phyloP scores from a whole-genome alignment of 2,329 filamentous ascomycete genomes.

The Aspergillus udagawae region DNA sequence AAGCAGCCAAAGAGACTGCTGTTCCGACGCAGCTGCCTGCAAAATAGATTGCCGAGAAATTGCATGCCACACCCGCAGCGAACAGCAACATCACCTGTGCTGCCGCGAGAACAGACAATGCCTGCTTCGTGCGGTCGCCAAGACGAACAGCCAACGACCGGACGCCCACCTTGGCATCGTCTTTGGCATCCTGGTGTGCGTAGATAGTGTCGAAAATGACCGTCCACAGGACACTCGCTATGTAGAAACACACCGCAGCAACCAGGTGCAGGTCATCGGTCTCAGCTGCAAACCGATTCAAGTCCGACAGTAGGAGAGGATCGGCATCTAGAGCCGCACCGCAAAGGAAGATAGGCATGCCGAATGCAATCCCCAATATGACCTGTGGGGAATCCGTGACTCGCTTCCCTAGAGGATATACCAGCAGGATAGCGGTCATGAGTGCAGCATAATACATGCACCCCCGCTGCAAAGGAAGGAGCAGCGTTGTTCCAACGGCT shows the following conservation, averaged over 20 bases:
- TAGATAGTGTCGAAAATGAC: conserved; percentile 91
- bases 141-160: conserved; percentile 72
- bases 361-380: conserved; percentile 79
- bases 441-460: neutral
- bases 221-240: conserved; percentile 62
- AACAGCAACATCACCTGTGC: conserved; percentile 2
- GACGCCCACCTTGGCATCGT: conserved; percentile 81
- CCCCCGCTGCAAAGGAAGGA: neutral
- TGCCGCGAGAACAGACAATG: neutral
- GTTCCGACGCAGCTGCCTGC: conserved; percentile 1
- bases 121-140: neutral
- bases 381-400: conserved; percentile 84
- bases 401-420: conserved; percentile 79
- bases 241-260: neutral
- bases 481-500: neutral
- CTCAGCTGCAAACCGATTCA: neutral
- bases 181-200: conserved; percentile 84
- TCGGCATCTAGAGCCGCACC: neutral
- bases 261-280: neutral
- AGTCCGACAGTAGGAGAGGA: neutral
- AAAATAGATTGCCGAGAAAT: conserved; percentile 6
- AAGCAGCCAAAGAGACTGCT: neutral
- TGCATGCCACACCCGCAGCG: neutral
- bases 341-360: conserved; percentile 39
- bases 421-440: conserved; percentile 53